Conservation (phyloP, 495 filamentous ascomycete genomes). For the Bacidia rubella region DNA sequence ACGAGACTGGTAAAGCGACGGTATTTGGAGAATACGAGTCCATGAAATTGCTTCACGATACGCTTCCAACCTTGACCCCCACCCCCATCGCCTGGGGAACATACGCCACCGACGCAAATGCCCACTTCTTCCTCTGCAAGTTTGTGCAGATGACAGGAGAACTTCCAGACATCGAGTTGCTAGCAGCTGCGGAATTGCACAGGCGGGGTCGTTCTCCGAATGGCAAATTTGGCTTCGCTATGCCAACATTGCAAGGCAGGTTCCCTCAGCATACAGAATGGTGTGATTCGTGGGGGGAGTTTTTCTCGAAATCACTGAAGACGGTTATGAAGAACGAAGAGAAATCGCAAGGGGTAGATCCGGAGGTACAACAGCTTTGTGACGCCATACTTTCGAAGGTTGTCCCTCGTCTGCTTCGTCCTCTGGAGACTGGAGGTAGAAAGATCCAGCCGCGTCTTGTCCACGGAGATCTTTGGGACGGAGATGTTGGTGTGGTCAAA, state of each 20-base stretch:
- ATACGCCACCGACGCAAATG: slow-evolving; percentile 3
- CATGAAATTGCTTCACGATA: slow-evolving; percentile 5
- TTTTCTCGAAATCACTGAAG: slow-evolving; percentile 6
- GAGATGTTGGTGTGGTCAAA: slow-evolving; percentile 14
- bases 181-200: slow-evolving; percentile 11
- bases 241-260: slow-evolving; percentile 11
- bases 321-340: slow-evolving; percentile 14
- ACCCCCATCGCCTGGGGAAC: slow-evolving; percentile 4
- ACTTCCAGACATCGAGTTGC: slow-evolving; percentile 6
- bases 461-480: slow-evolving; percentile 12
- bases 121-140: slow-evolving; percentile 10
- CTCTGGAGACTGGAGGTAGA: slow-evolving; percentile 6
- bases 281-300: slow-evolving; percentile 18
- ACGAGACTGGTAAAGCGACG: slow-evolving; percentile 8
- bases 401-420: slow-evolving; percentile 7
- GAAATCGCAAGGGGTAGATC: slow-evolving; percentile 20
- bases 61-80: slow-evolving; percentile 3
- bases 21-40: slow-evolving; percentile 11
- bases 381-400: slow-evolving; percentile 10
- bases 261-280: slow-evolving; percentile 11
- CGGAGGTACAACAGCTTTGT: slow-evolving; percentile 20
- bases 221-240: slow-evolving; percentile 15
- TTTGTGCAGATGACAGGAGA: slow-evolving; percentile 14
- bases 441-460: slow-evolving; percentile 4
- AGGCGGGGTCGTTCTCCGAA: neutral